Percentiles rank a stretch among this genome's conserved stretches.
Conservation (phyloP, 2,329 filamentous ascomycete genomes). For the Diplocarpon rosae region DNA sequence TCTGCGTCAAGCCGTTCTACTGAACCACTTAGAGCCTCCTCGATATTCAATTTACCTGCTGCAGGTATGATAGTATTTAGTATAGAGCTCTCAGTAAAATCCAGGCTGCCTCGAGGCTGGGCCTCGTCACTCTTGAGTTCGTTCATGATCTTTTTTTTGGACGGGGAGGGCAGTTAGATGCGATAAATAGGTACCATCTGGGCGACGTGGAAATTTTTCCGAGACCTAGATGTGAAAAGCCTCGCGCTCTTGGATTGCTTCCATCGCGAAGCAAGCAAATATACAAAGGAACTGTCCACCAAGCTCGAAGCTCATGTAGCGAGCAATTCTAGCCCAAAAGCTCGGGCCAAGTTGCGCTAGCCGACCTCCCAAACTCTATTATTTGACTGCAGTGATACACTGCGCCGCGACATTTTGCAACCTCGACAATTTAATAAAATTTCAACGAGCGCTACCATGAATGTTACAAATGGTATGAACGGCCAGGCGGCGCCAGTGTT, state of each 20-base stretch:
- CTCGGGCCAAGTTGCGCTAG: no score
- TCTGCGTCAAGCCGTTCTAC: conserved; percentile 29
- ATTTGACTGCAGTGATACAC: no score
- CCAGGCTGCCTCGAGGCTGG: conserved; percentile 28
- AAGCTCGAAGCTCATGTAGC: no score
- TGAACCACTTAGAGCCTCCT: conserved; percentile 37
- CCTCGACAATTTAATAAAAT: not conserved
- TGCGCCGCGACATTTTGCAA: not conserved
- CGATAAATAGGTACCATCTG: no score
- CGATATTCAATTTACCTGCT: conserved; percentile 42
- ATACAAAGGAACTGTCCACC: no score
- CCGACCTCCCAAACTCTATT: not conserved
- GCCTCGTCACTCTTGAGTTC: conserved; percentile 27
- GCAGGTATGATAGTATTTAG: conserved; percentile 51
- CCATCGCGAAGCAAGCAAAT: no score
- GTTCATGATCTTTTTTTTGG: conserved; percentile 19
- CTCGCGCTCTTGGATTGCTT: no score
- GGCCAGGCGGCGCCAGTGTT: conserved; percentile 34
- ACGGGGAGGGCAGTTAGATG: not conserved
- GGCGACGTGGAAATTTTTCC: no score
- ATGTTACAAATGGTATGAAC: conserved; percentile 25
- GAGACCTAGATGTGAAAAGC: no score
- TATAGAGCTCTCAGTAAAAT: conserved; percentile 47
- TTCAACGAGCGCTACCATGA: conserved; percentile 17
- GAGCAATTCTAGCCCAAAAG: no score